phyloP scores from a whole-genome alignment of 2,329 filamentous ascomycete genomes.

The Aspergillus sp. region DNA sequence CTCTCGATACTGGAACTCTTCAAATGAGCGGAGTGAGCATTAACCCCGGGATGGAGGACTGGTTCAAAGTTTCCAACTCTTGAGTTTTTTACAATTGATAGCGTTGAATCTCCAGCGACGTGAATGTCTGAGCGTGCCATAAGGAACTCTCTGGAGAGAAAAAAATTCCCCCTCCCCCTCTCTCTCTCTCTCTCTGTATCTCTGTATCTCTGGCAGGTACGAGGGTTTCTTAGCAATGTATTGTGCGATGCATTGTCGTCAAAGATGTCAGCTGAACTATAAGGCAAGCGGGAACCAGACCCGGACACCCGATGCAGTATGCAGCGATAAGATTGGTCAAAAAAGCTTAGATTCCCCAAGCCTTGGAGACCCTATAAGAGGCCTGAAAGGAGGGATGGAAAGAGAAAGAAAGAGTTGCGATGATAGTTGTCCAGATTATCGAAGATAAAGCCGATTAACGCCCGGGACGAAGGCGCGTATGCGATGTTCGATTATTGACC shows the following conservation, averaged over 20 bases:
- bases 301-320: not conserved
- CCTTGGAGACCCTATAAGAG: too few species aligned
- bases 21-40: conserved; percentile 1
- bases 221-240: not conserved
- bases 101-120: conserved; percentile 3
- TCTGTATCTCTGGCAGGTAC: not conserved
- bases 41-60: not conserved
- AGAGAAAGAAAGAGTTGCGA: too few species aligned
- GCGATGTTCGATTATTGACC: too few species aligned
- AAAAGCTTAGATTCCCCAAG: too few species aligned
- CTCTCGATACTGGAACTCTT: not conserved
- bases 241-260: conserved; percentile 1
- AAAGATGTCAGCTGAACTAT: not conserved
- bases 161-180: not conserved
- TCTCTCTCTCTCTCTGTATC: not conserved
- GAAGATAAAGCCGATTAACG: too few species aligned
- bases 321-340: not conserved
- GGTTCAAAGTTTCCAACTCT: not conserved
- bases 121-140: conserved; percentile 4
- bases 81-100: not conserved
- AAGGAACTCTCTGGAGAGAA: not conserved
- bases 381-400: too few species aligned
- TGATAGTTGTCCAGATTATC: too few species aligned
- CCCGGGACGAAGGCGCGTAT: too few species aligned
- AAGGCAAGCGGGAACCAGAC: not conserved